These are phyloP conservation scores for Wickerhamomyces alni DNA, from an alignment of 805 yeast genomes.

Conservation along the genomic window DNA sequence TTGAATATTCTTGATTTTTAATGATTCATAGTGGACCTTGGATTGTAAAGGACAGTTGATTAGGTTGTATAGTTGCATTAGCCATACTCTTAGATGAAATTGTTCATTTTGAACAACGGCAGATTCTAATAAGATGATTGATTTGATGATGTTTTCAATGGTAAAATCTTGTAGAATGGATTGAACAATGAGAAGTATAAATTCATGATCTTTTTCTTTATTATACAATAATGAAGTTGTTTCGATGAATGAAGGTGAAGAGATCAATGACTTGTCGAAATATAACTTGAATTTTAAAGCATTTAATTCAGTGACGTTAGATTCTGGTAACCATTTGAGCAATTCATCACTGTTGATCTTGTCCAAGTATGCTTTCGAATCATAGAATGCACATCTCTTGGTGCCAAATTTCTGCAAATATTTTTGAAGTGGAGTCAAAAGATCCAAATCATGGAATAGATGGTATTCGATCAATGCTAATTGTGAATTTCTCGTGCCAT, in stretches of 20 bases:
- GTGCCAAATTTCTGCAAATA: constrained; percentile 39
- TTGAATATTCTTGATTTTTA: constrained; percentile 73
- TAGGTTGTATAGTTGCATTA: constrained; percentile 53
- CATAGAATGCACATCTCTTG: constrained; percentile 63
- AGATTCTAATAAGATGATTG: constrained; percentile 52
- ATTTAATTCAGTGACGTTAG: constrained; percentile 31
- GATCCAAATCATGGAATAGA: constrained; percentile 10
- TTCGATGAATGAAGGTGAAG: constrained; percentile 19
- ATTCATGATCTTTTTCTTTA: constrained; percentile 40
- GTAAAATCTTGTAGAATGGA: constrained; percentile 22
- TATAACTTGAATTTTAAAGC: constrained; percentile 42
- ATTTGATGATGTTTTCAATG: constrained; percentile 27
- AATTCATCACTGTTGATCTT: constrained; percentile 12
- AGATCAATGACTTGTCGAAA: constrained; percentile 20
- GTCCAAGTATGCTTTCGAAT: constrained; percentile 35
- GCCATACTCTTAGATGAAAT: constrained; percentile 66
- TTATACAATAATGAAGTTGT: constrained; percentile 35
- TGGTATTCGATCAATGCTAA: constrained; percentile 48
- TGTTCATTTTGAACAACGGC: constrained; percentile 53
- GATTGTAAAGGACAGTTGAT: constrained; percentile 53
- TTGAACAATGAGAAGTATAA: constrained; percentile 50
- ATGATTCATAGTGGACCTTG: constrained; percentile 38
- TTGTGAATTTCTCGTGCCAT: constrained; percentile 47
- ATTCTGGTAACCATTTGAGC: constrained; percentile 18
- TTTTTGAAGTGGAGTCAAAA: constrained; percentile 25